Evolutionary conservation across 208 protist species (phyloP), one percentile per base, ranked within the genome.

Genomic region (Polymyxa betae): DNA sequence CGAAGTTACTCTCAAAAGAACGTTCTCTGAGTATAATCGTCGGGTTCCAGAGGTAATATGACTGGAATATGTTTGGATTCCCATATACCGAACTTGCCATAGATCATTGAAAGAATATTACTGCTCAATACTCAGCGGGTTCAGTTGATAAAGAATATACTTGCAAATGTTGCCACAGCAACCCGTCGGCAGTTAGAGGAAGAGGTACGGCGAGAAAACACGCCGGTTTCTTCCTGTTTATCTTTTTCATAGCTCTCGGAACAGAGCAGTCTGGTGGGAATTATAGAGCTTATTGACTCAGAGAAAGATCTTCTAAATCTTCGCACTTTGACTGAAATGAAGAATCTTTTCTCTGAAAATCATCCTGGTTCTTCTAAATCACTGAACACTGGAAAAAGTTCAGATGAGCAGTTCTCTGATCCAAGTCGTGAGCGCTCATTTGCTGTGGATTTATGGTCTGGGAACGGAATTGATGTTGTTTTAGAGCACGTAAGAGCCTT

Each of bases 401-500:
- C n/a, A 40, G 72, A 82, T 35, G n/a, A 12, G 16, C 16, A 45
- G 16, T 82, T 82, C n/a, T 82, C 35, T n/a, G 72, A 82, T 43
- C 35, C 72, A 20, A 20, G 16, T 20, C 5, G 72, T 20, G 5
- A 35, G 5, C n/a, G 72, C 5, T 82, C 72, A 5, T 82, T 38
- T 82, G 16, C 72, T 20, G 72, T 82, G 16, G 72, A 82, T 43
- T 43, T 82, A 5, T 82, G 16, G 72, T 35, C 72, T 43, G 72
- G 72, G 12, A 82, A 43, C 35, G 72, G 72, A 35, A 38, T 82
- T 43, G 72, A 82, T 43, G 35, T 82, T n/a, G 72, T n/a, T 35
- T n/a, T 82, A 38, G 72, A 82, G 5, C 72, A 82, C 35, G 72
- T 82, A 82, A 82, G 16, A 29, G 54, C 20, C 72, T 82, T 35